Base-by-base conservation (phyloP, 2,329 filamentous ascomycete genomes). In the Alternaria dauci region DNA sequence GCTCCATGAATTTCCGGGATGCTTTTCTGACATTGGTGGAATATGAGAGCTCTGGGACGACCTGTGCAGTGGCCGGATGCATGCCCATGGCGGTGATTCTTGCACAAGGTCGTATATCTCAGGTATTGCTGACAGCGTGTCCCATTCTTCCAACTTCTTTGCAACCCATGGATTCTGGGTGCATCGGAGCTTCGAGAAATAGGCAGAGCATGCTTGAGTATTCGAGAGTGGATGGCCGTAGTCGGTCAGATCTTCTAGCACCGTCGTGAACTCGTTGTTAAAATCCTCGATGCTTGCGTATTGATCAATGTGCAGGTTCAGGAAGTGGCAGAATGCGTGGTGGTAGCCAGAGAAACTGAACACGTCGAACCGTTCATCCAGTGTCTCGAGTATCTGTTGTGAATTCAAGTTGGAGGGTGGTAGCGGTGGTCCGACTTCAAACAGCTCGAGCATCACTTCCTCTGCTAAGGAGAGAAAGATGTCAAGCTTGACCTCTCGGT, bases 111-210 rank as follows among this genome's bases (percentile, higher is more conserved):
- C 61, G 23, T 60, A 54, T 6, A 76, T 67, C 8, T 66, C 64
- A 6, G 71, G 70, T 18, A 67, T 61, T 4, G 58, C 50, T 1
- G 60, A n/a, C 20, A 70, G 63, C n/a, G 63, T 39, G 41, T 75
- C 66, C 75, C 74, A 78, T 25, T 72, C 67, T 52, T 73, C 68
- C 14, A 78, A 59, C 56, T 73, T 75, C 57, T 71, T 71, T 20
- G 63, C 66, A 16, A 78, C 75, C 76, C 76, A 78, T 4, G 75
- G 72, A 32, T 78, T 78, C 54, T 78, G 74, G 16, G 70, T 77
- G 59, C 76, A 78, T 23, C 75, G 68, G 3, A 78, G 62, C 50
- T 78, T 78, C 3, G 75, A 78, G 53, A 78, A 76, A 63, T 78
- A 78, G 38, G 75, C 75, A 53, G 74, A 76, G 62, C 73, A 76